Evolutionary conservation across 169 alveolate genomes (phyloP).

Genomic region (Hammondia hammondi): DNA sequence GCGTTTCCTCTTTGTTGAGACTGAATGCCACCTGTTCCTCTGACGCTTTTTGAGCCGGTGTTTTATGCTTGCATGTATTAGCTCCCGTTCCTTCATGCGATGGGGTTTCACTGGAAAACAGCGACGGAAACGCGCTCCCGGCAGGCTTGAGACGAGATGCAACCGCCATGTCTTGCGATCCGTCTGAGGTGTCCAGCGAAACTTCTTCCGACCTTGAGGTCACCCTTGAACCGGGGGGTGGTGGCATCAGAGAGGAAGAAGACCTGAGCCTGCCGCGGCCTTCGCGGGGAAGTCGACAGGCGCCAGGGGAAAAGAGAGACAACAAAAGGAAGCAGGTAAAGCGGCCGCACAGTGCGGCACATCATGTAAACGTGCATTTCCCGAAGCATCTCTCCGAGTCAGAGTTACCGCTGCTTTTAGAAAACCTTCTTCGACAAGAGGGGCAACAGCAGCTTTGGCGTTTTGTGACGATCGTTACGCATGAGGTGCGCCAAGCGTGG

Average conservation of each 20-base stretch:
- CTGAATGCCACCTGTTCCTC: no score
- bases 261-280: background rate
- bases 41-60: no score
- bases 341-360: background rate
- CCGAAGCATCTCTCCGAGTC: background rate
- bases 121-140: no score
- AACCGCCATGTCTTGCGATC: background rate
- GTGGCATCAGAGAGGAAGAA: background rate
- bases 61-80: no score
- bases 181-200: background rate
- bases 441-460: slow-evolving; percentile 1
- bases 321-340: background rate
- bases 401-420: background rate
- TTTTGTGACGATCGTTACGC: background rate
- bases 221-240: background rate
- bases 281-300: background rate
- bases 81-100: no score
- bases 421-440: background rate
- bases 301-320: background rate
- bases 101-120: no score
- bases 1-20: no score
- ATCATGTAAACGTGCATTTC: background rate
- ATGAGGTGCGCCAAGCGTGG: background rate
- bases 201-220: background rate
- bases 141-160: no score